Evolutionary conservation across 768 basidiomycete genomes (phyloP).

Genomic region (Crepidotus variabilis): DNA sequence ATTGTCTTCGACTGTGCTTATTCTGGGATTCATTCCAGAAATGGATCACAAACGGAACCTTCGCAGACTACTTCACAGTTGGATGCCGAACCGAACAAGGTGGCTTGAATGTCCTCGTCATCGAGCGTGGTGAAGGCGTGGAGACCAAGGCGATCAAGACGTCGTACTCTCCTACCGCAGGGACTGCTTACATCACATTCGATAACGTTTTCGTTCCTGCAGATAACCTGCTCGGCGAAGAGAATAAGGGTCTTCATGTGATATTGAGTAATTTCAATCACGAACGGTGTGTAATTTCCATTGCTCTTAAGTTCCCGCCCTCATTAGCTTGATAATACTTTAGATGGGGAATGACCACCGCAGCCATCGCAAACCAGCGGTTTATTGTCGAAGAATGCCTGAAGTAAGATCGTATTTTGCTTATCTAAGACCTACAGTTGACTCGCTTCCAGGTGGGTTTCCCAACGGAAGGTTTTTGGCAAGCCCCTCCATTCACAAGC

Average conservation of each 20-base stretch:
- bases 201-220: slow-evolving; percentile 84
- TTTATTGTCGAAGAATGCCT: slow-evolving; percentile 72
- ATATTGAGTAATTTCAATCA: slow-evolving; percentile 89
- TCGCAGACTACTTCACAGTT: slow-evolving; percentile 62
- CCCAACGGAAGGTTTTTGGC: slow-evolving; percentile 89
- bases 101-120: slow-evolving; percentile 75
- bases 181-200: slow-evolving; percentile 81
- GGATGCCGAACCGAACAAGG: slow-evolving; percentile 64
- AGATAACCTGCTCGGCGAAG: slow-evolving; percentile 70
- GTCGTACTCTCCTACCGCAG: slow-evolving; percentile 73
- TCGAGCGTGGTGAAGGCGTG: slow-evolving; percentile 61
- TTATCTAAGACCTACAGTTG: not conserved
- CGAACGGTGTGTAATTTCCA: slow-evolving; percentile 90
- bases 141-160: slow-evolving; percentile 83
- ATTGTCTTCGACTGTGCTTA: slow-evolving; percentile 22
- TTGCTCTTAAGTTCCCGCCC: slow-evolving; percentile 43
- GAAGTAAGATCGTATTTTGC: slow-evolving; percentile 42
- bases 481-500: slow-evolving; percentile 81
- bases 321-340: too few relatives aligned
- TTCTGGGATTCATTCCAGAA: slow-evolving; percentile 52
- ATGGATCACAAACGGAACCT: slow-evolving; percentile 81
- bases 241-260: slow-evolving; percentile 34
- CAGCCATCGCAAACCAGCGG: too few relatives aligned
- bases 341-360: too few relatives aligned
- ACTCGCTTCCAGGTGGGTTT: slow-evolving; percentile 58